Evolutionary conservation across 768 basidiomycete genomes (phyloP).

Genomic region (Crassisporium funariophilum): DNA sequence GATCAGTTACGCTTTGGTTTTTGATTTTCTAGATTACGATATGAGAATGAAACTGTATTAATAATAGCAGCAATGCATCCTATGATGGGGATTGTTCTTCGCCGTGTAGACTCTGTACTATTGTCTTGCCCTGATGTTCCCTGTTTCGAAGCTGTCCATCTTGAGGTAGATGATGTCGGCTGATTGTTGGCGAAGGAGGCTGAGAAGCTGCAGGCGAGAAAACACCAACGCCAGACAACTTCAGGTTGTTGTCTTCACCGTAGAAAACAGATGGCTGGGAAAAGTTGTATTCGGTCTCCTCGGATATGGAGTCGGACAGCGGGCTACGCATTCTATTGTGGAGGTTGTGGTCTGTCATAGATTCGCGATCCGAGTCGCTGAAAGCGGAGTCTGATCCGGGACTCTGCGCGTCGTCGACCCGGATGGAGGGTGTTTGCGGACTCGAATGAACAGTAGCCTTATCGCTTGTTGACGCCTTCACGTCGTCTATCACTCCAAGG

Average conservation of each 20-base stretch:
- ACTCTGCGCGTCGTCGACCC: conserved; percentile 28
- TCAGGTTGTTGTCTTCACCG: conserved; percentile 47
- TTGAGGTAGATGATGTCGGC: conserved; percentile 34
- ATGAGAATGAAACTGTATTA: conserved; percentile 11
- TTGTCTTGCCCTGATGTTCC: conserved; percentile 7
- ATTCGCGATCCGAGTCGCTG: conserved; percentile 30
- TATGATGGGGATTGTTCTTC: too few relatives aligned
- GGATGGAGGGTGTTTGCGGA: conserved; percentile 31
- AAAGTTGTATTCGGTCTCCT: not conserved
- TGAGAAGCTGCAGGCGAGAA: conserved; percentile 72
- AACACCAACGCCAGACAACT: conserved; percentile 69
- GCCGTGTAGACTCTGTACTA: not conserved
- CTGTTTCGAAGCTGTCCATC: conserved; percentile 27
- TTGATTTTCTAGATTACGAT: conserved; percentile 30
- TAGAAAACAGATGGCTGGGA: conserved; percentile 47
- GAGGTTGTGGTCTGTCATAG: conserved; percentile 4
- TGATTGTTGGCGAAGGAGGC: conserved; percentile 65
- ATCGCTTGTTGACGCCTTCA: conserved; percentile 74
- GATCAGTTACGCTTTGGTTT: conserved; percentile 84
- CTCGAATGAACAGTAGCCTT: conserved; percentile 39
- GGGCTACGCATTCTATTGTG: conserved; percentile 15
- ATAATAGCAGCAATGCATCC: not conserved
- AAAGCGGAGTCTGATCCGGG: conserved; percentile 26
- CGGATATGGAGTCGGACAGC: conserved; percentile 10
- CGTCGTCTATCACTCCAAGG: conserved; percentile 73